Conservation (phyloP, 169 alveolate species). For the Plasmodium gaboni region DNA sequence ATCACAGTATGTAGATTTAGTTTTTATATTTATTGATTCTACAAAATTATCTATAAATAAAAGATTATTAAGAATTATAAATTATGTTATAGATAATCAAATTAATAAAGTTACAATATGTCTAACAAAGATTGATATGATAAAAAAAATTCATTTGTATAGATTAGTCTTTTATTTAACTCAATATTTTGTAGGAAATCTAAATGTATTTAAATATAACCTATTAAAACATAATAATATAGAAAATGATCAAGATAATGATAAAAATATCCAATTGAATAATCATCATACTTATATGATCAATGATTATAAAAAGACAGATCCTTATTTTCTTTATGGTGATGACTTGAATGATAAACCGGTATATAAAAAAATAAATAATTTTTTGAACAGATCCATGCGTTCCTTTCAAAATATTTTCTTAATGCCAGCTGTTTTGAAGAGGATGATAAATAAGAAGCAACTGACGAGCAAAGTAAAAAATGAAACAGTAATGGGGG, state of each 20-base stretch:
- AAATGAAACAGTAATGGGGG: neutral
- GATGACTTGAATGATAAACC: too few relatives aligned
- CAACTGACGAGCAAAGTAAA: neutral
- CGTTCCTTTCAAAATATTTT: slow-evolving; percentile 58
- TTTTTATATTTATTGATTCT: slow-evolving; percentile 50
- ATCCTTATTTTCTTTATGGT: too few relatives aligned
- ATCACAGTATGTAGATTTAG: slow-evolving; percentile 53
- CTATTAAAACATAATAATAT: neutral
- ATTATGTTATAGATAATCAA: slow-evolving; percentile 53
- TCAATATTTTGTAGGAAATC: slow-evolving; percentile 48
- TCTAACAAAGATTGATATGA: slow-evolving; percentile 38
- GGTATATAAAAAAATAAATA: neutral
- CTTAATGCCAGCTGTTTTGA: slow-evolving; percentile 17
- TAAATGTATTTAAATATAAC: slow-evolving; percentile 31
- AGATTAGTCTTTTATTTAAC: slow-evolving; percentile 55
- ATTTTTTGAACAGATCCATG: slow-evolving; percentile 34
- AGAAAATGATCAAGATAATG: neutral
- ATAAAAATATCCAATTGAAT: neutral
- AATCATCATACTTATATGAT: neutral
- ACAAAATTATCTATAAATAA: slow-evolving; percentile 41
- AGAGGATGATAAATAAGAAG: slow-evolving; percentile 5
- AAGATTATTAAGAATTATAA: slow-evolving; percentile 40
- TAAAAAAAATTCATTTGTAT: slow-evolving; percentile 29
- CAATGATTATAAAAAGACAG: too few relatives aligned
- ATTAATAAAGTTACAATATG: slow-evolving; percentile 55